Evolutionary conservation across 257 asterid species (phyloP).

Genomic region (Solanum chaucha): DNA sequence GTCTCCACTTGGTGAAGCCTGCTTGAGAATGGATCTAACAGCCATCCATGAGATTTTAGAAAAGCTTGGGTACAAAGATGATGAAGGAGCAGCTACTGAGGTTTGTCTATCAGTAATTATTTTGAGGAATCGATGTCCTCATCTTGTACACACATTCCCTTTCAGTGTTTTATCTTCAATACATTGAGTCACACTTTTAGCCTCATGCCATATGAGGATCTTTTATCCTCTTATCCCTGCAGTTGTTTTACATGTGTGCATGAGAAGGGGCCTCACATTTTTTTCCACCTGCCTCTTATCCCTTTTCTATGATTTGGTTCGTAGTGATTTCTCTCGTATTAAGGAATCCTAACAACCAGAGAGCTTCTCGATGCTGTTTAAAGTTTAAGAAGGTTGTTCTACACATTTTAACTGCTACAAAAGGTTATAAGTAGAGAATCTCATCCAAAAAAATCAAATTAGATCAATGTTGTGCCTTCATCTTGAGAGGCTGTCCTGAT

Average conservation of each 20-base stretch:
- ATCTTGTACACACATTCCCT: neutral
- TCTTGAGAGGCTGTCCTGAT: neutral
- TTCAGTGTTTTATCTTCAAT: neutral
- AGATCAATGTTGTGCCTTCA: neutral
- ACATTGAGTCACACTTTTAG: neutral
- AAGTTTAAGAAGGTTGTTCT: neutral
- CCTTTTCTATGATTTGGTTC: neutral
- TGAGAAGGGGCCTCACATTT: neutral
- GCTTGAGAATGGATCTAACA: conserved; percentile 86
- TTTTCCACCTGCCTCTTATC: neutral
- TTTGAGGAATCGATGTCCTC: neutral
- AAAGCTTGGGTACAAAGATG: conserved; percentile 80
- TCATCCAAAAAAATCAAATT: neutral
- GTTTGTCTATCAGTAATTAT: conserved; percentile 19
- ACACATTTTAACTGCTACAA: neutral
- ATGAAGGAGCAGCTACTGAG: conserved; percentile 86
- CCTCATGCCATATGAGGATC: neutral
- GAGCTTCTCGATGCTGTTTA: neutral
- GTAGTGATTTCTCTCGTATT: neutral
- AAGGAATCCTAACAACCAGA: neutral
- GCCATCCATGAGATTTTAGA: conserved; percentile 77
- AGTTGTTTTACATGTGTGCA: neutral
- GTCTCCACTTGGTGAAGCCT: conserved; percentile 93
- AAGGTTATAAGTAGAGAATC: neutral
- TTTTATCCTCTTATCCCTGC: neutral